Conservation (phyloP, 176 grass and related monocot species). For the Bothriochloa decipiens region DNA sequence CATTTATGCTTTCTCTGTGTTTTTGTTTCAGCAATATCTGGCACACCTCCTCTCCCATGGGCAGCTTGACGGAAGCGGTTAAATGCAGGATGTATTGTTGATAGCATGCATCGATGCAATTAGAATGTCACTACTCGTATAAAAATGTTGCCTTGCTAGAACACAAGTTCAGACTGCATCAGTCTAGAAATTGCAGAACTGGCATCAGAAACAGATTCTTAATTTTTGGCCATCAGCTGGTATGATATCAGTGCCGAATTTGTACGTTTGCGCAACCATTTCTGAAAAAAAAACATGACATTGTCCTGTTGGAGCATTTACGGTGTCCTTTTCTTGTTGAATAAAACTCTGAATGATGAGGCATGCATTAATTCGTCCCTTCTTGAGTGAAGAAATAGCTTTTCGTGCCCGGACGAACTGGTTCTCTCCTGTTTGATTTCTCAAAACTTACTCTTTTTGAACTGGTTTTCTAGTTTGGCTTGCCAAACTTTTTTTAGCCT, state of each 20-base stretch:
- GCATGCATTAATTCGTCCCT: background rate
- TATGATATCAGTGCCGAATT: background rate
- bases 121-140: background rate
- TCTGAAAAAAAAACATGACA: slow-evolving; percentile 2
- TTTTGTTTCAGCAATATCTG: slow-evolving; percentile 84
- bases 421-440: background rate
- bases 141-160: background rate
- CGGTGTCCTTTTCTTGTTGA: background rate
- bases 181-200: background rate
- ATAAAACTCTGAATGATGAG: slow-evolving; percentile 16
- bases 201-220: background rate
- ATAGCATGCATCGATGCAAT: background rate
- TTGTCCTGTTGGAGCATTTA: slow-evolving; percentile 18
- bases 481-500: background rate
- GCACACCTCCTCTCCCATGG: slow-evolving; percentile 86
- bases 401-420: background rate
- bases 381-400: background rate
- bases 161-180: background rate
- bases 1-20: background rate
- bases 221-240: background rate
- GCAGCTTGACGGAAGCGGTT: slow-evolving; percentile 68
- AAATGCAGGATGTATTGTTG: slow-evolving; percentile 13
- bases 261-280: background rate
- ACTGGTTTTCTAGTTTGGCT: background rate
- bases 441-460: background rate